A percentile compares a stretch with the other conserved stretches of the same genome.
phyloP scores from a whole-genome alignment of 2,329 filamentous ascomycete genomes.

The Calonectria hawksworthii region DNA sequence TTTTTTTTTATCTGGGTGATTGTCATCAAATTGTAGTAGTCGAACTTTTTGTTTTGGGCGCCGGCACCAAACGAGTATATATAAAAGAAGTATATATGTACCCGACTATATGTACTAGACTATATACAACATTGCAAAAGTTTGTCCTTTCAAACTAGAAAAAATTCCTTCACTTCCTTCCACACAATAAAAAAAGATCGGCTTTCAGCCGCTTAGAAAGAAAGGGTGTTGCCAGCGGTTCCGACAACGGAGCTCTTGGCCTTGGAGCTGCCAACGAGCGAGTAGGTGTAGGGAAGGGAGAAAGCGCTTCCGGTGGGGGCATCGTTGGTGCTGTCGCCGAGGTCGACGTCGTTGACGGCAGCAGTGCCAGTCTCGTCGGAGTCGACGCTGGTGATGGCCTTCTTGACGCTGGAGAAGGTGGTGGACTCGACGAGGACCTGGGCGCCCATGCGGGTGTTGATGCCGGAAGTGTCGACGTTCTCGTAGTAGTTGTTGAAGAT shows the following conservation, averaged over 20 bases:
- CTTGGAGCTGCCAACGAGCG: slow-evolving; percentile 63
- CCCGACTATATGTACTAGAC: not conserved
- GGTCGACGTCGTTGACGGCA: slow-evolving; percentile 56
- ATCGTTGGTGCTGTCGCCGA: slow-evolving; percentile 53
- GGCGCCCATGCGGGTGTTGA: slow-evolving; percentile 70
- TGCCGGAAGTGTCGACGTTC: slow-evolving; percentile 56
- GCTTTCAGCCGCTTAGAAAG: slow-evolving; percentile 43
- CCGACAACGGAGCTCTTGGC: slow-evolving; percentile 51
- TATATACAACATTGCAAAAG: slow-evolving; percentile 10
- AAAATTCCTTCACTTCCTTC: not conserved
- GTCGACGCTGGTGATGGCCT: slow-evolving; percentile 55
- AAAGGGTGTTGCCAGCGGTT: slow-evolving; percentile 56
- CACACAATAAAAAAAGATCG: not conserved
- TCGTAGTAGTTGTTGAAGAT: slow-evolving; percentile 67
- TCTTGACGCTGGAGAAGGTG: slow-evolving; percentile 59
- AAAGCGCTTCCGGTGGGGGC: slow-evolving; percentile 63
- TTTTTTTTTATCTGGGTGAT: not conserved
- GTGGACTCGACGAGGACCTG: slow-evolving; percentile 71
- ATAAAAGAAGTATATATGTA: not conserved
- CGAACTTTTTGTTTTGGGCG: not conserved
- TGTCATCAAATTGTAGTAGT: not conserved
- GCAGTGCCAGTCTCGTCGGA: slow-evolving; percentile 58
- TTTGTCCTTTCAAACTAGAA: not conserved
- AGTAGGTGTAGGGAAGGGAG: slow-evolving; percentile 65
- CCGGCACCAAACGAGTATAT: not conserved